Conservation (phyloP, 192 early-diverging fungal species). For the Gorgonomyces haynaldii region DNA sequence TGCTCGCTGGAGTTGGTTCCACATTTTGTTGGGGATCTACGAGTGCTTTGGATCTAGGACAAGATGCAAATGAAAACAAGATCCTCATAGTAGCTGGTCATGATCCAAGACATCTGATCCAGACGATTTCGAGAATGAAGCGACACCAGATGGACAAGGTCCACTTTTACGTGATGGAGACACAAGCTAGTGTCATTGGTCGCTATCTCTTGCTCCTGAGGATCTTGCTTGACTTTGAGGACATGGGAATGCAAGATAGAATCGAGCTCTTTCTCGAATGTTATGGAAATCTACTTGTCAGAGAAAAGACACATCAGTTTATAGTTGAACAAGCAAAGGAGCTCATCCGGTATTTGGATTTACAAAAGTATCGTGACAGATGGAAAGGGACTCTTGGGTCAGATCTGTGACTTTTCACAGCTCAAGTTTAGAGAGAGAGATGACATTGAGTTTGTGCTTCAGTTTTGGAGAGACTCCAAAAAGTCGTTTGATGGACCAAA, state of each 20-base stretch:
- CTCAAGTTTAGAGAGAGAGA: slow-evolving; percentile 43
- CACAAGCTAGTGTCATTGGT: slow-evolving; percentile 28
- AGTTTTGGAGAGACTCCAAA: slow-evolving; percentile 39
- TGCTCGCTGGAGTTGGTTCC: slow-evolving; percentile 27
- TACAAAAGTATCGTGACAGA: slow-evolving; percentile 24
- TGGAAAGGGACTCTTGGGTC: slow-evolving; percentile 14
- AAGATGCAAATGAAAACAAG: slow-evolving; percentile 8
- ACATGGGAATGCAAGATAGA: slow-evolving; percentile 19
- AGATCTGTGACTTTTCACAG: slow-evolving; percentile 25
- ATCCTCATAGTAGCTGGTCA: slow-evolving; percentile 30
- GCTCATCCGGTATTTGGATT: slow-evolving; percentile 18
- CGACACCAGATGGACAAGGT: slow-evolving; percentile 17
- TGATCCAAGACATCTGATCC: slow-evolving; percentile 37
- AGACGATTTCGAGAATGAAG: slow-evolving; percentile 25
- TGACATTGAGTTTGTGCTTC: slow-evolving; percentile 43
- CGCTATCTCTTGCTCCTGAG: slow-evolving; percentile 33
- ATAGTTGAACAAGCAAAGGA: slow-evolving; percentile 13
- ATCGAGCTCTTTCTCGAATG: slow-evolving; percentile 37
- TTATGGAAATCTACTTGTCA: slow-evolving; percentile 37
- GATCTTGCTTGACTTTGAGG: slow-evolving; percentile 21
- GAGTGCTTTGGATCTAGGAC: slow-evolving; percentile 23
- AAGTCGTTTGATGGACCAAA: slow-evolving; percentile 17
- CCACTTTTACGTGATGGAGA: slow-evolving; percentile 44
- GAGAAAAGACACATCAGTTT: slow-evolving; percentile 22
- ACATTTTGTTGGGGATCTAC: slow-evolving; percentile 28